Base-by-base conservation (phyloP, 176 grass and related monocot genomes). In the Echinochloa phyllopogon region DNA sequence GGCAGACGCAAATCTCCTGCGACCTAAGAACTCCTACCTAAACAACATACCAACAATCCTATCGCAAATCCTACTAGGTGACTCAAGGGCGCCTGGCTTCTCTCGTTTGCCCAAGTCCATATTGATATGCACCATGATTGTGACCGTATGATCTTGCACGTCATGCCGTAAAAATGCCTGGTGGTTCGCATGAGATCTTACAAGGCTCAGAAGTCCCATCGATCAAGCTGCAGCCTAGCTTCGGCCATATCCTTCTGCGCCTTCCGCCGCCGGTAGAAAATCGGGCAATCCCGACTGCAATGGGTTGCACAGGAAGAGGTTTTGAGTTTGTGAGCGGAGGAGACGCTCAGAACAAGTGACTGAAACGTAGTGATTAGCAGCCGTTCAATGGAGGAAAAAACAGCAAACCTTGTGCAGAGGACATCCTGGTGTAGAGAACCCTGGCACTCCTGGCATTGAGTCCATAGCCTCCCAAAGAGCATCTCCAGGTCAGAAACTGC, bases 391-490 rank as follows among this genome's bases (percentile, higher is more conserved):
- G 55, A 33, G 39, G 12, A 13, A 57, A 37, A 80, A 57, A 37
- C 18, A 36, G 40, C 47, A 85, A 53, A 98, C 96, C 93, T 98
- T 8, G 96, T 98, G 81, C 96, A 98, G 60, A 98, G 87, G 80
- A 98, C 96, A 52, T 98, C 96, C 90, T 98, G 96, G 70, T 98
- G 96, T 63, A 98, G 93, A 72, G 96, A 98, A 44, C 96, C 96
- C 86, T 98, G 96, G 78, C 96, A 98, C 71, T 95, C 96, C 86
- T 98, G 96, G 82, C 96, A 98, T 49, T 98, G 96, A 4, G 96
- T 98, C 96, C 96, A 98, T 75, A 98, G 56, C 81, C 83, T 93
- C 79, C 96, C 96, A 87, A 98, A 98, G 53, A 98, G 85, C 79
- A 86, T 85, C 87, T 98, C 96, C 45, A 95, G 89, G 5, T 98